These are phyloP conservation scores for Drechslerella coelobrocha DNA, from an alignment of 2,329 filamentous ascomycete genomes.

Conservation along the genomic window DNA sequence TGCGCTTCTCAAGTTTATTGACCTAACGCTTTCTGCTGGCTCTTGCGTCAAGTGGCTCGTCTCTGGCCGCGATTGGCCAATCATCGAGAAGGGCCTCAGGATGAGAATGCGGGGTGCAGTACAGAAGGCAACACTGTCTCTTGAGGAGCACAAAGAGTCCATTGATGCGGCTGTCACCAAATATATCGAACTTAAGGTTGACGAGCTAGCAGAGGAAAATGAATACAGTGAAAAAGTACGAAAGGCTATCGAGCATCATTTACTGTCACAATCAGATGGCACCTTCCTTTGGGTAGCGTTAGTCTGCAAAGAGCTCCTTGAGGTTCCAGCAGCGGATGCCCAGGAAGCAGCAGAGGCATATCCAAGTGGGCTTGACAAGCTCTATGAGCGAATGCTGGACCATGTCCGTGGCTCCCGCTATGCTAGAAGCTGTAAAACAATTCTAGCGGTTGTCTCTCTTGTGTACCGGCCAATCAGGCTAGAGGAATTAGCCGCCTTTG, in stretches of 20 bases:
- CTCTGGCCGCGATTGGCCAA: conserved; percentile 60
- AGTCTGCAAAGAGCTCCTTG: too few species aligned
- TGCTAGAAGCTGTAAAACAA: too few species aligned
- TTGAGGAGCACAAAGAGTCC: conserved; percentile 58
- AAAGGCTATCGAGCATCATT: conserved; percentile 51
- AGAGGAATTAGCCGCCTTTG: too few species aligned
- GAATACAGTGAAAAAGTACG: conserved; percentile 53
- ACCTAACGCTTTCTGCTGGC: conserved; percentile 48
- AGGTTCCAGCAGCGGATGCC: too few species aligned
- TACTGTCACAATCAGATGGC: conserved; percentile 57
- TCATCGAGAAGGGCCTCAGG: conserved; percentile 58
- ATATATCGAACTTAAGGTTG: conserved; percentile 59
- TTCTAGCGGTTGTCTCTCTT: too few species aligned
- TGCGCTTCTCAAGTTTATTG: conserved; percentile 58
- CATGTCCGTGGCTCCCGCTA: too few species aligned
- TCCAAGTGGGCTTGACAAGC: too few species aligned
- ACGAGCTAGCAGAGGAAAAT: conserved; percentile 54
- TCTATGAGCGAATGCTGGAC: too few species aligned
- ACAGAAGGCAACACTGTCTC: conserved; percentile 55
- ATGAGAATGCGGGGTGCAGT: too few species aligned
- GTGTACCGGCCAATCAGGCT: too few species aligned
- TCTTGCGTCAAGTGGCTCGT: conserved; percentile 60
- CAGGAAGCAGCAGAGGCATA: too few species aligned
- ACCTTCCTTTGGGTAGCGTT: conserved; percentile 62
- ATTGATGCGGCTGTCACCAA: conserved; percentile 57